Evolutionary conservation across 768 basidiomycete species (phyloP).

Genomic region (Trametes sanguinea): DNA sequence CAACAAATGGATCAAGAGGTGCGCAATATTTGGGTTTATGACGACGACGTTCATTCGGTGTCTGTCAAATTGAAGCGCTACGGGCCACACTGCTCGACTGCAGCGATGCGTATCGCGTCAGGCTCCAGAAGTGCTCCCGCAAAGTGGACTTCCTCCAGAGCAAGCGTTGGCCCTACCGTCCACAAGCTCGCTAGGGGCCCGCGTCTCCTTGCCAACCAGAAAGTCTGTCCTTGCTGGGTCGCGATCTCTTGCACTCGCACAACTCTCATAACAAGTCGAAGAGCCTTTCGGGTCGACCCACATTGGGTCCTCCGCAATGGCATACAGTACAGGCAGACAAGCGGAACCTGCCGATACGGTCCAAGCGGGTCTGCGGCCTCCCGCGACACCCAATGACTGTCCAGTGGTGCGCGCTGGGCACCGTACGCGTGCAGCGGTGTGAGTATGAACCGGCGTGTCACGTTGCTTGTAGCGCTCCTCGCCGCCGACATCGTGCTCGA

Average conservation of each 20-base stretch:
- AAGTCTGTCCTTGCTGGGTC: constrained; percentile 44
- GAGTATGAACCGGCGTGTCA: constrained; percentile 97
- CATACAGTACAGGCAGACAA: constrained; percentile 69
- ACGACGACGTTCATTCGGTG: no score
- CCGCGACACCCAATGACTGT: constrained; percentile 93
- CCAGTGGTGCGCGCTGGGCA: constrained; percentile 96
- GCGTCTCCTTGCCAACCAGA: constrained; percentile 89
- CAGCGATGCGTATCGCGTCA: constrained; percentile 93
- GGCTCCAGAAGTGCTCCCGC: constrained; percentile 97
- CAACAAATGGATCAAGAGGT: no score
- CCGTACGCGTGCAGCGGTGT: constrained; percentile 94
- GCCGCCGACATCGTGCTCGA: constrained; percentile 94
- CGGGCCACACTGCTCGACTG: constrained; percentile 86
- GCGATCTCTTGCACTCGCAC: neutral
- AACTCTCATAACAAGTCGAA: constrained; percentile 74
- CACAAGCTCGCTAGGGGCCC: constrained; percentile 98
- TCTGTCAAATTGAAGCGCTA: no score
- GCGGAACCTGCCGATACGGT: constrained; percentile 94
- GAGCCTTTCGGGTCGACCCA: constrained; percentile 99
- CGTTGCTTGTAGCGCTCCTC: no score
- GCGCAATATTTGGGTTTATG: no score
- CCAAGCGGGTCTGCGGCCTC: constrained; percentile 94
- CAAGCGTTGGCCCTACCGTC: constrained; percentile 90
- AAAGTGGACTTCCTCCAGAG: constrained; percentile 95
- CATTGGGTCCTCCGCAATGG: constrained; percentile 97